Base-by-base conservation (phyloP, 768 basidiomycete genomes). In the Suillus fuscotomentosus region DNA sequence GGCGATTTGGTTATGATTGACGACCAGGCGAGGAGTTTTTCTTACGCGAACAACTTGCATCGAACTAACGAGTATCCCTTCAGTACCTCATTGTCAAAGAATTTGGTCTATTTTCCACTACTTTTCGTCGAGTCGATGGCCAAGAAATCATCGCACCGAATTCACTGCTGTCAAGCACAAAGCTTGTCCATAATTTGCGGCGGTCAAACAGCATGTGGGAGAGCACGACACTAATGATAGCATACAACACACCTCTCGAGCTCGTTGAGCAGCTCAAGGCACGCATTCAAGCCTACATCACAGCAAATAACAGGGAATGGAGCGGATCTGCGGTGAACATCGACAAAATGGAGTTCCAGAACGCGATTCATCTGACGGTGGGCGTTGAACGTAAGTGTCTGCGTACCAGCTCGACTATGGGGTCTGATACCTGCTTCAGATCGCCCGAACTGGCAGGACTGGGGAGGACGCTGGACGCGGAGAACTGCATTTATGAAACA, bases 1-100 rank as follows among this genome's bases (percentile, higher is more conserved):
- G 91, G 91, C 8, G 91, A 94, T 69, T 76, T 92, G 38, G 88
- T 93, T 8, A 85, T 93, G 83, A 92, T 94, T 66, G 92, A 93
- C 70, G 86, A 88, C 62, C 84, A 87, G 75, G 86, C 83, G 73
- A 87, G 75, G 86, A 83, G 73, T 55, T 65, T 65, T 38, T 5
- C 36, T 42, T 31, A 13, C 17, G 57, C 11, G 5, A 27, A 42
- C 57, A 59, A 17, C 17, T 59, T 42, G 41, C 11, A 42, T 59
- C 11, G 39, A 54, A 65, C 36, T 41, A 13, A 38, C 17, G 34
- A 17, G 14, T 34, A 53, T 15, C 2, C 51, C 24, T 64, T 2
- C 69, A 68, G 39, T 76, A 76, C 55, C 72, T 76, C 38, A 41
- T 71, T 54, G 91, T 93, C 48, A 83, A 85, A 60, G 91, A 94